Evolutionary conservation across 495 filamentous ascomycete species (phyloP).

Genomic region (Tuber borchii): DNA sequence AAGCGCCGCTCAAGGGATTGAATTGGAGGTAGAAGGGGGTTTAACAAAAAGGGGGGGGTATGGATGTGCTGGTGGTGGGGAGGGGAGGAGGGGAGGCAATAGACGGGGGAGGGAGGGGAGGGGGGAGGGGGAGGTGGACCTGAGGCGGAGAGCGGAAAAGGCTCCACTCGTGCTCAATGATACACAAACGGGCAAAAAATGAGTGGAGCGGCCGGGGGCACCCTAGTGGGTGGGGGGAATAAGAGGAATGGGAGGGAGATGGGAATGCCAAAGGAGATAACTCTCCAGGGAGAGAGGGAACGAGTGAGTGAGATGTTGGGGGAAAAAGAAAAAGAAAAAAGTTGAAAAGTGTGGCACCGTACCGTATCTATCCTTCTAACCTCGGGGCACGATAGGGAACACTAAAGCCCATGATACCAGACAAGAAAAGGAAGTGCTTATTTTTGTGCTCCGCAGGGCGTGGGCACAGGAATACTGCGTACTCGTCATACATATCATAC

Average conservation of each 20-base stretch:
- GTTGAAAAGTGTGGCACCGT: background rate
- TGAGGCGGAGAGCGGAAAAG: slow-evolving; percentile 16
- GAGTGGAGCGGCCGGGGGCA: slow-evolving; percentile 29
- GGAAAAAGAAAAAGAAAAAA: slow-evolving; percentile 6
- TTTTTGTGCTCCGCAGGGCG: background rate
- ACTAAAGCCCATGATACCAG: background rate
- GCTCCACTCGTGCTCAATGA: slow-evolving; percentile 10
- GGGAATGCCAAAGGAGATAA: slow-evolving; percentile 15
- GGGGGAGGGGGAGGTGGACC: background rate
- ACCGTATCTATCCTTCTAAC: background rate
- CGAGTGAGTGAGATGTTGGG: slow-evolving; percentile 1
- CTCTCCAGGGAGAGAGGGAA: slow-evolving; percentile 28
- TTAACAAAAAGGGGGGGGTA: slow-evolving; percentile 2
- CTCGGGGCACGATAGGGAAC: background rate
- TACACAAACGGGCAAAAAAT: slow-evolving; percentile 13
- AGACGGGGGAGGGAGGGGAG: slow-evolving; percentile 6
- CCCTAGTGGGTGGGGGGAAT: background rate
- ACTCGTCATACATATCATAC: background rate
- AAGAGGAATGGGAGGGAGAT: slow-evolving; percentile 6
- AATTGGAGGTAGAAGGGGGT: background rate
- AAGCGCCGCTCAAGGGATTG: background rate
- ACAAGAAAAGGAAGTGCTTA: background rate
- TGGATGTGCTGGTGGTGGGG: slow-evolving; percentile 22
- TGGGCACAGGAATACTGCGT: background rate
- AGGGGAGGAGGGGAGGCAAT: slow-evolving; percentile 11